Conservation (phyloP, 2,329 filamentous ascomycete species). For the Zasmidium angulare region DNA sequence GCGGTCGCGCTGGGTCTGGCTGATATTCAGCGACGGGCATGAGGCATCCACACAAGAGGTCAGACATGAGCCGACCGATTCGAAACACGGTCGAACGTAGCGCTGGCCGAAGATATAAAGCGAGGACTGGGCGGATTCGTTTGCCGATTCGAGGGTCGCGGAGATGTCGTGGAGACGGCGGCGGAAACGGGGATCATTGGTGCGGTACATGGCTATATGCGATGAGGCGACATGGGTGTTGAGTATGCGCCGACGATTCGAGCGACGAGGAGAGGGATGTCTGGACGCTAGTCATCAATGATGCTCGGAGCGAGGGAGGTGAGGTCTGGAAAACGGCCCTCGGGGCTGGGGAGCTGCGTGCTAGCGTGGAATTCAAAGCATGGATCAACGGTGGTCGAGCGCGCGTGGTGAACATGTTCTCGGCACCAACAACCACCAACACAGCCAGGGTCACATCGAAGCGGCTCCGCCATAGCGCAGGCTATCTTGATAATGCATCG, state of each 20-base stretch:
- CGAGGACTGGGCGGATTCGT: slow-evolving; percentile 85
- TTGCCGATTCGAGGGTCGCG: slow-evolving; percentile 85
- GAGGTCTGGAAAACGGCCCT: no score
- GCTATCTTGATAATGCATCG: no score
- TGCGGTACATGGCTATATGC: slow-evolving; percentile 54
- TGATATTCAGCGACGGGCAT: slow-evolving; percentile 38
- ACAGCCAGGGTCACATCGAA: no score
- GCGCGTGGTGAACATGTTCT: no score
- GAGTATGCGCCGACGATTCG: not conserved
- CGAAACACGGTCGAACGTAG: slow-evolving; percentile 80
- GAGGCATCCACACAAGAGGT: slow-evolving; percentile 64
- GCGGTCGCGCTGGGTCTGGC: slow-evolving; percentile 54
- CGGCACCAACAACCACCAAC: no score
- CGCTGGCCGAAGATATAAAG: slow-evolving; percentile 86
- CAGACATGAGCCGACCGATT: slow-evolving; percentile 64
- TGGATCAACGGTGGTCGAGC: no score
- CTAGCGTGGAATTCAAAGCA: no score
- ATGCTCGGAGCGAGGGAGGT: no score
- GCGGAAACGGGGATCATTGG: slow-evolving; percentile 79
- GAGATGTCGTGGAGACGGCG: slow-evolving; percentile 92
- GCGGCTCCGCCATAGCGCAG: no score
- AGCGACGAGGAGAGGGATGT: no score
- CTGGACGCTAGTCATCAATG: no score
- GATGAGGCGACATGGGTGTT: not conserved
- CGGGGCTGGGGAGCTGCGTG: no score